Base-by-base conservation (phyloP, 1,284 basidiomycete genomes). In the Trametes pubescens region DNA sequence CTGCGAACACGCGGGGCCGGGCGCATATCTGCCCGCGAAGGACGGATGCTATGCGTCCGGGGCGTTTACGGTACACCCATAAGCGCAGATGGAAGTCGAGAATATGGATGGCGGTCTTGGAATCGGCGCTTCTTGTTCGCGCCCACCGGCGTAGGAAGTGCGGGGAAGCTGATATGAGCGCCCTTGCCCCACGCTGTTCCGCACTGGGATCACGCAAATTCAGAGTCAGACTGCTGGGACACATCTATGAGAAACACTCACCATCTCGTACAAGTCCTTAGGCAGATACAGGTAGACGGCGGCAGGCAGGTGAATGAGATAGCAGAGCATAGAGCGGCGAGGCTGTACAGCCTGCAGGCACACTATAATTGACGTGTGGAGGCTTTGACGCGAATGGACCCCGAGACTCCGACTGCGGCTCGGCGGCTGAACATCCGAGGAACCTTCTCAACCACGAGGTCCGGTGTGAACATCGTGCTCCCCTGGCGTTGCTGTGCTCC, bases 111-210 rank as follows among this genome's bases (percentile, higher is more conserved):
- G 9, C 10, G 10, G 44, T 47, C 11, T 35, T 7, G 22, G 16
- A 4, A 10, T 24, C 38, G 37, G 37, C 52, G 37, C 22, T 22
- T 37, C 5, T 13, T 40, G 7, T 54, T 38, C 37, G 52, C 37
- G 14, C 35, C 18, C 52, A 9, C 38, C 52, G 52, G 52, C 52
- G 52, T 37, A 54, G 22, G 14, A 54, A 54, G 52, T 54, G 52
- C 52, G 52, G 52, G 29, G 52, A 54, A 54, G 52, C 21, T 54
- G 37, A 54, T 54, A 0, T 52, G 51, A 37, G 49, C 49, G 49
- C 49, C 9, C 16, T 9, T n/a, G 18, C 14, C 16, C 24, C 24
- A 26, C 47, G 29, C n/a, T 26, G 11, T 49, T 8, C 11, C 13
- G 13, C 5, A 6, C 24, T 7, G 47, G 13, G 4, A 49, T 49